Evolutionary conservation across 768 basidiomycete genomes (phyloP).

Genomic region (Dacryopinax spathularia): DNA sequence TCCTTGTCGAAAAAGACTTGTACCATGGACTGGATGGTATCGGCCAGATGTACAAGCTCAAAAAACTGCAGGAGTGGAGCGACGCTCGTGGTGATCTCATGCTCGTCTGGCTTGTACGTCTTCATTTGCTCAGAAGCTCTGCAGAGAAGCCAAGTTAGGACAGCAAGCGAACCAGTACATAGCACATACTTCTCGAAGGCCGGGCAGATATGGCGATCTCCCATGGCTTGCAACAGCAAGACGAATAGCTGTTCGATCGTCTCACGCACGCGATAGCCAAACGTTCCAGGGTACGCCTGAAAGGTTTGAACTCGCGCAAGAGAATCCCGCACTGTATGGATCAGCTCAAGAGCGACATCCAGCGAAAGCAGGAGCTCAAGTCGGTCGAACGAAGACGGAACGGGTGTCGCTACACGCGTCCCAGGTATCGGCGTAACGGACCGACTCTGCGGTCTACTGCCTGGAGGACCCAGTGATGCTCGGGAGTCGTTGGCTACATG

Average conservation of each 20-base stretch:
- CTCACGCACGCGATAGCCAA: slow-evolving; percentile 75
- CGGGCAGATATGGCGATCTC: slow-evolving; percentile 60
- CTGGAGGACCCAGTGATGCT: slow-evolving; percentile 8
- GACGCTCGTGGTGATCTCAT: slow-evolving; percentile 64
- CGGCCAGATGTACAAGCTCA: slow-evolving; percentile 90
- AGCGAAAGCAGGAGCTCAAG: slow-evolving; percentile 85
- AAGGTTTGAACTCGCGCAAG: slow-evolving; percentile 90
- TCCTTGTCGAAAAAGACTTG: slow-evolving; percentile 98
- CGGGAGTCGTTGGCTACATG: slow-evolving; percentile 4
- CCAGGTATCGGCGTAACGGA: slow-evolving; percentile 1
- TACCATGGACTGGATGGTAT: slow-evolving; percentile 93
- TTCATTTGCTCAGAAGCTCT: slow-evolving; percentile 86
- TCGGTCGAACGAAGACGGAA: slow-evolving; percentile 29
- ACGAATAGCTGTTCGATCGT: slow-evolving; percentile 92
- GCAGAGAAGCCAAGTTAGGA: too few species aligned
- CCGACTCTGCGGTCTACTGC: neutral
- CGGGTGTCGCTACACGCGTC: slow-evolving; percentile 5
- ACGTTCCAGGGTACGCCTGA: slow-evolving; percentile 68
- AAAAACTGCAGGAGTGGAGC: slow-evolving; percentile 94
- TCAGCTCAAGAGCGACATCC: slow-evolving; percentile 78
- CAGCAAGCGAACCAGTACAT: too few species aligned
- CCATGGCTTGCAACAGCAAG: slow-evolving; percentile 60
- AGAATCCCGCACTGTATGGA: slow-evolving; percentile 82
- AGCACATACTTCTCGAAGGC: slow-evolving; percentile 59
- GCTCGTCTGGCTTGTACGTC: slow-evolving; percentile 78